phyloP scores from a whole-genome alignment of 2,329 filamentous ascomycete species.

The Colletotrichum acutatum region DNA sequence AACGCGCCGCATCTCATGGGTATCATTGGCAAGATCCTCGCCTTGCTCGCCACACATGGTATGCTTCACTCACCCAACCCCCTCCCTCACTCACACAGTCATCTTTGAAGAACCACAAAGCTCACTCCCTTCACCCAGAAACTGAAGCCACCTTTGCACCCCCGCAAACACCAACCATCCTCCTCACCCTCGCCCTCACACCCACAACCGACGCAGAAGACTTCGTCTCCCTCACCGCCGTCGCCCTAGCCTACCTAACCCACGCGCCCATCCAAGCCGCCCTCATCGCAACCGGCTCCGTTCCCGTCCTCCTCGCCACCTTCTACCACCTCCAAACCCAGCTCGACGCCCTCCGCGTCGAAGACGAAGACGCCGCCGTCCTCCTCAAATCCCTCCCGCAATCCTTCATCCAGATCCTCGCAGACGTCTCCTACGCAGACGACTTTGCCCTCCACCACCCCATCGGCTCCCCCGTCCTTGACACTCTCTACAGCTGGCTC shows the following conservation, averaged over 20 bases:
- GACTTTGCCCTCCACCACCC: conserved; percentile 56
- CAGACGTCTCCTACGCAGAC: conserved; percentile 63
- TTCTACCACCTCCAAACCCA: conserved; percentile 60
- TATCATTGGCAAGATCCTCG: conserved; percentile 67
- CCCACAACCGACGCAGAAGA: conserved; percentile 62
- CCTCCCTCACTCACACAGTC: neutral
- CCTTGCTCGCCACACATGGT: conserved; percentile 64
- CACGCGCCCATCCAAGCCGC: conserved; percentile 61
- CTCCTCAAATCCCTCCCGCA: conserved; percentile 61
- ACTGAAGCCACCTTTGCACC: conserved; percentile 57
- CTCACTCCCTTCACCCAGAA: conserved; percentile 45
- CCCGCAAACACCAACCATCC: conserved; percentile 57
- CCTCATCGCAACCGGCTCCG: conserved; percentile 53
- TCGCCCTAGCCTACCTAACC: conserved; percentile 66
- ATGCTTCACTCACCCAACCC: conserved; percentile 19
- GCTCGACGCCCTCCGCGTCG: conserved; percentile 51
- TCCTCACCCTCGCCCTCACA: conserved; percentile 61
- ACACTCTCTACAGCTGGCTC: conserved; percentile 61
- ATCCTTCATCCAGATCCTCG: conserved; percentile 61
- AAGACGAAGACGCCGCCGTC: conserved; percentile 55
- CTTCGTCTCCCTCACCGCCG: conserved; percentile 62
- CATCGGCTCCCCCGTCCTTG: conserved; percentile 53
- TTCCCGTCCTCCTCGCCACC: conserved; percentile 57
- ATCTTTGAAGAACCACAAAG: neutral
- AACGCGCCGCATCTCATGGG: conserved; percentile 56